Evolutionary conservation across 805 yeast genomes (phyloP), one percentile per base, ranked within the genome.

Genomic region (Metahyphopichia silvanorum): DNA sequence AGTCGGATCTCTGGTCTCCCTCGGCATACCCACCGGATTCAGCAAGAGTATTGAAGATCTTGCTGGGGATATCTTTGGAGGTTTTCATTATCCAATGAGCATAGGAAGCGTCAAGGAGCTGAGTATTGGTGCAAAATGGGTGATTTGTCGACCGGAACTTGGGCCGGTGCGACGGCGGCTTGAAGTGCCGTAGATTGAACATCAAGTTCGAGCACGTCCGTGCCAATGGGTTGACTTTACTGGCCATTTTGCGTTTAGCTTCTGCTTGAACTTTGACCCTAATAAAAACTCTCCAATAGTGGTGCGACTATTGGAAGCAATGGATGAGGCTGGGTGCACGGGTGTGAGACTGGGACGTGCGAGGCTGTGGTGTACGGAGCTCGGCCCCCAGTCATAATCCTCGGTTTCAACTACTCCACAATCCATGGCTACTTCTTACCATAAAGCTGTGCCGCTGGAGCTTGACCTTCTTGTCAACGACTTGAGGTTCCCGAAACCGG

Each of bases 391-490:
- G n/a, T n/a, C n/a, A n/a, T n/a, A n/a, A n/a, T n/a, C n/a, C n/a
- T n/a, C n/a, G n/a, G n/a, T n/a, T n/a, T n/a, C n/a, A n/a, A n/a
- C n/a, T n/a, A n/a, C n/a, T n/a, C n/a, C n/a, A n/a, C n/a, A n/a
- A n/a, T n/a, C n/a, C n/a, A n/a, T n/a, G n/a, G n/a, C n/a, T n/a
- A n/a, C n/a, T n/a, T n/a, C n/a, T n/a, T n/a, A n/a, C n/a, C n/a
- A n/a, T n/a, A n/a, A n/a, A n/a, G n/a, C n/a, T n/a, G n/a, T n/a
- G n/a, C 65, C 72, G 2, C 66, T 66, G 34, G 77, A 70, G 29
- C 53, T 76, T 24, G 81, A 76, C 47, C 69, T 54, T 35, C 43
- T 76, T 20, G 53, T 75, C 8, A 46, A 69, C 36, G 72, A 73
- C 15, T 44, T 76, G 16, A 39, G 71, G 21, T 52, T 55, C 38